Conservation (phyloP, 768 basidiomycete species). For the Pleurotus djamor region DNA sequence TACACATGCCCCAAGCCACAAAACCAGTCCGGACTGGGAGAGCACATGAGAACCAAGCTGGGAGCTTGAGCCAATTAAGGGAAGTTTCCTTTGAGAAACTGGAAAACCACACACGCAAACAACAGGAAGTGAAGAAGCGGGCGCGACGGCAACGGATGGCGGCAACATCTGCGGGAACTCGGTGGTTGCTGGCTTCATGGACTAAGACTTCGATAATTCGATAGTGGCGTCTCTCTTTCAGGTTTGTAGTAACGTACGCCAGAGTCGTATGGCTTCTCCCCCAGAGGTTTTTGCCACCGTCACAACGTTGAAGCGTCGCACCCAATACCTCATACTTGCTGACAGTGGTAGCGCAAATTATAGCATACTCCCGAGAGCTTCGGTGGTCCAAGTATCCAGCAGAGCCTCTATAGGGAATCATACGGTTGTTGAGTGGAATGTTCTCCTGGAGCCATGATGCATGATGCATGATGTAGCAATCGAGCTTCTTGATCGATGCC, state of each 20-base stretch:
- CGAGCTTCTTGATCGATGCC: slow-evolving; percentile 6
- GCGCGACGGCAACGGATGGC: slow-evolving; percentile 4
- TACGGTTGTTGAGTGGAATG: too few species aligned
- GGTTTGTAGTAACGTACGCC: slow-evolving; percentile 3
- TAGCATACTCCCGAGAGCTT: neutral
- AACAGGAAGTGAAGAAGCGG: neutral
- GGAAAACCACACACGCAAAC: neutral
- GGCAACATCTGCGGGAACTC: neutral
- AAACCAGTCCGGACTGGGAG: neutral
- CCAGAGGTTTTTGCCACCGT: neutral
- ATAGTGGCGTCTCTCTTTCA: slow-evolving; percentile 1
- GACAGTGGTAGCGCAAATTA: neutral
- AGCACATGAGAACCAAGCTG: slow-evolving; percentile 2
- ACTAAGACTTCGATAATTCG: neutral
- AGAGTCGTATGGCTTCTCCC: neutral
- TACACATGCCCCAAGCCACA: slow-evolving; percentile 3
- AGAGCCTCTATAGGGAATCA: neutral
- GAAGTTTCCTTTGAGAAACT: slow-evolving; percentile 1
- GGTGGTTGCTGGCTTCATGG: neutral
- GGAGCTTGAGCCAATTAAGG: slow-evolving; percentile 4
- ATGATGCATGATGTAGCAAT: too few species aligned
- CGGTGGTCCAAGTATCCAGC: neutral
- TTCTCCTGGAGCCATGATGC: too few species aligned
- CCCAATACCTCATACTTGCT: neutral
- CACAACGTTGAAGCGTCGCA: neutral